A percentile compares a stretch with the other conserved stretches of the same genome.
These are phyloP conservation scores for Cladosporium sphaerospermum DNA, from an alignment of 2,329 filamentous ascomycete species.

Conservation along the genomic window DNA sequence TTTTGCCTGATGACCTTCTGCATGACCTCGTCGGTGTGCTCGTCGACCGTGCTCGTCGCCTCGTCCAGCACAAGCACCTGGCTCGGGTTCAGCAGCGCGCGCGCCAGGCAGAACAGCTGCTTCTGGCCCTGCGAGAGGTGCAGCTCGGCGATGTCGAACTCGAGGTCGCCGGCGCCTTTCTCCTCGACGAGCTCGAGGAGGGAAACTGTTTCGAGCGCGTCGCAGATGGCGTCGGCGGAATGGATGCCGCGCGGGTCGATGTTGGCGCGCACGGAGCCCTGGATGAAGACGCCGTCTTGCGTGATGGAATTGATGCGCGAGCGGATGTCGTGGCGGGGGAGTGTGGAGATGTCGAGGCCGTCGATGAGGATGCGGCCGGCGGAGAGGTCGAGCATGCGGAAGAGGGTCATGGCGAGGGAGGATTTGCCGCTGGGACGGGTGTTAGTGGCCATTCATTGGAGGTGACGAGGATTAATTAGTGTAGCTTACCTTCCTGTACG, in stretches of 20 bases:
- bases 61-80: constrained; percentile 37
- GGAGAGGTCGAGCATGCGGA: constrained; percentile 44
- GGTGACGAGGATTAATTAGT: constrained; percentile 13
- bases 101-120: constrained; percentile 46
- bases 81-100: constrained; percentile 39
- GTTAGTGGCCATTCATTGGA: constrained; percentile 11
- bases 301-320: constrained; percentile 42
- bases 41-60: constrained; percentile 45
- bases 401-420: constrained; percentile 43
- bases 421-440: constrained; percentile 42
- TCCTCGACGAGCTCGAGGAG: constrained; percentile 26
- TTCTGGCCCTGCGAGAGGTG: constrained; percentile 42
- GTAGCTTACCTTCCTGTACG: constrained; percentile 44
- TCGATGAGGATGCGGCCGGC: constrained; percentile 43
- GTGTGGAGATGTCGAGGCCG: constrained; percentile 38
- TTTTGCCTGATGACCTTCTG: constrained; percentile 42
- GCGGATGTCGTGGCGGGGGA: constrained; percentile 43
- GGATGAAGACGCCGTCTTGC: constrained; percentile 48
- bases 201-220: constrained; percentile 42
- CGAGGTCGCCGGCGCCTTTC: constrained; percentile 35
- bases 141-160: constrained; percentile 30
- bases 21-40: constrained; percentile 51
- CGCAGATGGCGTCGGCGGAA: constrained; percentile 36
- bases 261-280: constrained; percentile 44
- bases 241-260: constrained; percentile 37